Evolutionary conservation across 208 protist species (phyloP).

Genomic region (Naegleria lovaniensis): DNA sequence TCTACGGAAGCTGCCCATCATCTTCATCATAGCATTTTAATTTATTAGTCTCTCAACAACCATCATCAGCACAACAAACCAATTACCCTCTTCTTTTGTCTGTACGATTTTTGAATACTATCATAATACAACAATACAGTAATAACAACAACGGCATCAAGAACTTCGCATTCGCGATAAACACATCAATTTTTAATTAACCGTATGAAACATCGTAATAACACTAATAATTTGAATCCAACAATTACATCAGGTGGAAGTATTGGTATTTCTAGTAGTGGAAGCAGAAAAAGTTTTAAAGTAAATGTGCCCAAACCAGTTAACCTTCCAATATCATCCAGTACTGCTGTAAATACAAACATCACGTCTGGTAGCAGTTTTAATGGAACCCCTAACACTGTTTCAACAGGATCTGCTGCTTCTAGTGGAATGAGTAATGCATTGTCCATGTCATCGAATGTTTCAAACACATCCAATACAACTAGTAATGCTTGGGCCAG

Average conservation of each 20-base stretch:
- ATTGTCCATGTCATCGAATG: neutral
- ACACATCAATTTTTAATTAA: neutral
- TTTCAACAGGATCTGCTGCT: neutral
- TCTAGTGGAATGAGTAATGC: neutral
- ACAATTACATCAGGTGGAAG: neutral
- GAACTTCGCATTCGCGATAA: neutral
- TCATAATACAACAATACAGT: no score
- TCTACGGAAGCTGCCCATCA: no score
- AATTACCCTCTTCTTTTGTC: no score
- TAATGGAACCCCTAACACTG: neutral
- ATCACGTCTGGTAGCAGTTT: neutral
- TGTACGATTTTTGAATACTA: no score
- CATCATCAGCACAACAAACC: no score
- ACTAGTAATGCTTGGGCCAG: neutral
- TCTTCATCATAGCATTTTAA: no score
- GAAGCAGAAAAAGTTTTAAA: neutral
- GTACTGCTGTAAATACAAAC: neutral
- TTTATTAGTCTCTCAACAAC: no score
- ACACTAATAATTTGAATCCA: neutral
- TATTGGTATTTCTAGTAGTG: neutral
- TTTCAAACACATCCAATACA: neutral
- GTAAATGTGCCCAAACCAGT: neutral
- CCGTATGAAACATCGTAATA: neutral
- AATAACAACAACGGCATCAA: neutral
- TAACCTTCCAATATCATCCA: neutral